These are phyloP conservation scores for Tetracladium maxilliforme DNA, from an alignment of 2,329 filamentous ascomycete genomes.

Conservation along the genomic window DNA sequence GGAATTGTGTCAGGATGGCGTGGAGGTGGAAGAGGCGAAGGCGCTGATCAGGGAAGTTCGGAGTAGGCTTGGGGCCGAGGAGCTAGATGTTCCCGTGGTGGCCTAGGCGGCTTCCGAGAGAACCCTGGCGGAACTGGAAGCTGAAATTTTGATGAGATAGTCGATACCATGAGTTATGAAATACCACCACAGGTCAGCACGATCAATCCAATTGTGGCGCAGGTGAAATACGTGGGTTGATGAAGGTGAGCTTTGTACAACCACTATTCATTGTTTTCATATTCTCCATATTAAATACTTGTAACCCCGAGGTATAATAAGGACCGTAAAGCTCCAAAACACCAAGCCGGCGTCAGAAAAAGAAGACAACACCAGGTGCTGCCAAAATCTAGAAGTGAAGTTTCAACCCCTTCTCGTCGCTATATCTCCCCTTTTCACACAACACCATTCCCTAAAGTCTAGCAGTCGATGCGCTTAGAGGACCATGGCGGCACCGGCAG, in stretches of 20 bases:
- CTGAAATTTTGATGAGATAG: neutral
- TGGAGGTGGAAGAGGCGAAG: conserved; percentile 95
- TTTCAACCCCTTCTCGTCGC: no score
- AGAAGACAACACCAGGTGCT: no score
- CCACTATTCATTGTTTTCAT: no score
- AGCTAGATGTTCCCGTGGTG: conserved; percentile 30
- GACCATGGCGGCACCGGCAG: conserved; percentile 22
- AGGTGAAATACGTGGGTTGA: neutral
- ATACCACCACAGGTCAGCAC: neutral
- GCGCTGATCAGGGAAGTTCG: conserved; percentile 78
- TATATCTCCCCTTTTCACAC: no score
- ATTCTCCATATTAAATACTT: no score
- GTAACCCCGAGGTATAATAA: no score
- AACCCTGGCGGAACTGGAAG: neutral
- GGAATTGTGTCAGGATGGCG: conserved; percentile 88
- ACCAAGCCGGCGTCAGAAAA: no score
- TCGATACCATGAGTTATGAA: neutral
- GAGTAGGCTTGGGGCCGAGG: conserved; percentile 47
- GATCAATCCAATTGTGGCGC: neutral
- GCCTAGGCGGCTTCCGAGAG: conserved; percentile 6
- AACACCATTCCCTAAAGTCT: no score
- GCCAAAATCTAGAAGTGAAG: no score
- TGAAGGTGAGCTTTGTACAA: neutral
- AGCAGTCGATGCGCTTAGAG: conserved; percentile 12
- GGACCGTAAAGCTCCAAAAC: no score